Base-by-base conservation (phyloP, 169 alveolate species). In the Plasmodium falciparum region DNA sequence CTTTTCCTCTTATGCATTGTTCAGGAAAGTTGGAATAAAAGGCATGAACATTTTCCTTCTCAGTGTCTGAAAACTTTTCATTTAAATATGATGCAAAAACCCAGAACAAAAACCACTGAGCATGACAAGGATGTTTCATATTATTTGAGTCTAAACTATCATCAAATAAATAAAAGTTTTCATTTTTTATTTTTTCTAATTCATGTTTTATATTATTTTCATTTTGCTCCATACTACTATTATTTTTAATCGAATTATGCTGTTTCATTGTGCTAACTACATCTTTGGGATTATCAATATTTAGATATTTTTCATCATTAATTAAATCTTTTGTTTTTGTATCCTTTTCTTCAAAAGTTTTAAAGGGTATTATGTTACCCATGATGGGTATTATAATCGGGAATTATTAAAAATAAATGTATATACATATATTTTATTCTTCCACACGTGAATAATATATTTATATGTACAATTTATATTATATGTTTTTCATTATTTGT, bases 41-140 rank as follows among this genome's bases (percentile, higher is more conserved):
- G 11, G 74, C 59, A 59, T 71, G 73, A 59, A 85, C 92, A 71
- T 85, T n/a, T 50, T 58, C 65, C 58, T 74, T 61, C 56, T 85
- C 92, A 20, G 45, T 50, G 29, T 85, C 92, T 50, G 75, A 85
- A 63, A 85, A 85, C 7, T 85, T 70, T 70, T 85, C 92, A 63
- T 85, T 85, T 59, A 85, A 70, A 24, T 85, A 85, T 8, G 92
- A 17, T 26, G 92, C 92, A 65, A 56, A 85, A 20, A 85, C 88
- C 92, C 92, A 85, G 72, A 85, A 85, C 54, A 85, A 45, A 85
- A 85, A 85, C 92, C 92, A 85, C 22, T 85, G 92, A 3, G 76
- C 75, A 63, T 85, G 92, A 49, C 92, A 85, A 12, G 92, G 92
- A 45, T 85, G 92, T 39, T 85, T 85, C 45, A 85, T 71, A 33